Percentiles rank a stretch among this genome's conserved stretches.
phyloP scores from a whole-genome alignment of 805 yeast species.

The Nakazawaea wickerhamii region DNA sequence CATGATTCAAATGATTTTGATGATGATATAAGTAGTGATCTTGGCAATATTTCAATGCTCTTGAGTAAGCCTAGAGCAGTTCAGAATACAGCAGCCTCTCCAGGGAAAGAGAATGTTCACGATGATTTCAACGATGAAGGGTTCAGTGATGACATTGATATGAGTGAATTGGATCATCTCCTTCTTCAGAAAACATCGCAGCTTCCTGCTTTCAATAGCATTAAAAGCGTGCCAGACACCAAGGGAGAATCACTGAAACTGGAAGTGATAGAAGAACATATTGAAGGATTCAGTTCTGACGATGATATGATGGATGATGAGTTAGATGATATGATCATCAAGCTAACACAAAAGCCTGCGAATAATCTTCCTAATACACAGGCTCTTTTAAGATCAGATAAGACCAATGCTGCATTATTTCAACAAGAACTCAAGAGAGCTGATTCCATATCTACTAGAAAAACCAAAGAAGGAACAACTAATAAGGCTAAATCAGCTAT shows the following conservation, averaged over 20 bases:
- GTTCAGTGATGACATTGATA: constrained; percentile 27
- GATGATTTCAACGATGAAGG: constrained; percentile 11
- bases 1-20: constrained; percentile 1
- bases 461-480: not conserved
- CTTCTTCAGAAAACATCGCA: constrained; percentile 9
- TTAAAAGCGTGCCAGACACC: not conserved
- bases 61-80: not conserved
- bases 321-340: constrained; percentile 3
- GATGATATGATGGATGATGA: constrained; percentile 11
- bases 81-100: not conserved
- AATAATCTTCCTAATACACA: not conserved
- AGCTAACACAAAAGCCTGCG: constrained; percentile 8
- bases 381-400: constrained; percentile 6
- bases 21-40: constrained; percentile 9
- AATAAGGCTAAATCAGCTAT: constrained; percentile 37
- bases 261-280: not conserved
- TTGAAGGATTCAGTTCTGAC: constrained; percentile 1
- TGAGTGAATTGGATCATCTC: constrained; percentile 23
- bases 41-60: constrained; percentile 8
- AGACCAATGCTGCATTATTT: constrained; percentile 10
- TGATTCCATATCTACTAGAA: not conserved
- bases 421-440: constrained; percentile 9
- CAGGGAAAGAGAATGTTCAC: not conserved
- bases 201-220: constrained; percentile 11
- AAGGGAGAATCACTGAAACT: not conserved